These are phyloP conservation scores for Debaryomyces fabryi DNA, from an alignment of 1,139 yeast genomes.

Conservation along the genomic window DNA sequence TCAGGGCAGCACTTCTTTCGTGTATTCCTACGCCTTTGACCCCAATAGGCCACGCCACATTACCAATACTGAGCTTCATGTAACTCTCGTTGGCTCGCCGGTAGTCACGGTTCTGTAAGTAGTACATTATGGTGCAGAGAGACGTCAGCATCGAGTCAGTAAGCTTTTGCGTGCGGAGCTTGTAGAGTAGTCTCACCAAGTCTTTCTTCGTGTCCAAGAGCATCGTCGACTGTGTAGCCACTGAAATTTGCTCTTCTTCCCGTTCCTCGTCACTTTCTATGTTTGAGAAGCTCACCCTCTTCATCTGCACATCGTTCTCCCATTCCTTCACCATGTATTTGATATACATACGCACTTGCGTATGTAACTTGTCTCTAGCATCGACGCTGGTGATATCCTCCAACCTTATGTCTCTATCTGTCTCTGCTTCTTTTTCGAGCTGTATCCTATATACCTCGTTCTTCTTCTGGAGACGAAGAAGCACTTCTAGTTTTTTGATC, in stretches of 20 bases:
- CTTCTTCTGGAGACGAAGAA: conserved; percentile 21
- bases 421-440: conserved; percentile 24
- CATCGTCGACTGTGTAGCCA: conserved; percentile 17
- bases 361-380: conserved; percentile 32
- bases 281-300: not conserved
- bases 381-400: conserved; percentile 37
- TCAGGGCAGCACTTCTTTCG: conserved; percentile 58
- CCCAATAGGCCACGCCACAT: conserved; percentile 94
- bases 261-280: not conserved
- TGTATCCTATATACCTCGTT: conserved; percentile 19
- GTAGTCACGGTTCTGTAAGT: conserved; percentile 58
- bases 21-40: conserved; percentile 81
- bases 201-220: conserved; percentile 60
- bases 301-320: conserved; percentile 28
- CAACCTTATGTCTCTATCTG: conserved; percentile 29
- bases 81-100: conserved; percentile 69
- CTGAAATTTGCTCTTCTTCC: conserved; percentile 6
- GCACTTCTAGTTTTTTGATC: conserved; percentile 27
- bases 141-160: conserved; percentile 51
- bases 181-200: conserved; percentile 61
- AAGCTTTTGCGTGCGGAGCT: conserved; percentile 54
- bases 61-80: conserved; percentile 78
- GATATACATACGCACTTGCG: conserved; percentile 52
- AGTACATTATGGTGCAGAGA: conserved; percentile 59
- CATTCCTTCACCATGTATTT: conserved; percentile 50